Evolutionary conservation across 2,329 filamentous ascomycete genomes (phyloP).

Genomic region (Colletotrichum liaoningense): DNA sequence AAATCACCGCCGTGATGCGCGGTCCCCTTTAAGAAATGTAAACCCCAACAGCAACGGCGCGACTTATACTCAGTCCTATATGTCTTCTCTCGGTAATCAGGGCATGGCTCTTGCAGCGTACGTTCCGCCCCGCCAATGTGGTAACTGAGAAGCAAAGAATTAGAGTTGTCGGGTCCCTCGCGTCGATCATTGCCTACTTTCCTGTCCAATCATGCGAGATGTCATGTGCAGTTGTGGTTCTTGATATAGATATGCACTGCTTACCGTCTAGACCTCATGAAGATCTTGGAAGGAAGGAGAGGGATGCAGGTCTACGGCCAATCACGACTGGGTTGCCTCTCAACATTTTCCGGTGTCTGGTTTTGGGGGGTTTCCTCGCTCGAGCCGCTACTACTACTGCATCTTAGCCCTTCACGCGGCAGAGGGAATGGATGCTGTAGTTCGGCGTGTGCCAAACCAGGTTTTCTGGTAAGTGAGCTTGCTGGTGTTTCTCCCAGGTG

Average conservation of each 20-base stretch:
- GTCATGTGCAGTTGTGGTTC: not conserved
- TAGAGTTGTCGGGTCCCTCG: slow-evolving; percentile 11
- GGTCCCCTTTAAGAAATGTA: not conserved
- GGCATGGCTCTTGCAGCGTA: not conserved
- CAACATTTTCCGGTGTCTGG: not conserved
- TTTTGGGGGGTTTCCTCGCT: not conserved
- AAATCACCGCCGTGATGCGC: not conserved
- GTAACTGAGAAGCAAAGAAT: not conserved
- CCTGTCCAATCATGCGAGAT: not conserved
- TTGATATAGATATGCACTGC: not conserved
- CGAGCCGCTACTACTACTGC: not conserved
- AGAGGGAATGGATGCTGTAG: not conserved
- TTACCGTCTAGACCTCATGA: not conserved
- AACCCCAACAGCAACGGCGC: not conserved
- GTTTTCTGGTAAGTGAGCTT: not conserved
- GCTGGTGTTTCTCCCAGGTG: not conserved
- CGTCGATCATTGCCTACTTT: slow-evolving; percentile 22
- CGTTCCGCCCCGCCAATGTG: slow-evolving; percentile 11
- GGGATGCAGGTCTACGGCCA: not conserved
- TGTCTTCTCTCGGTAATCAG: not conserved
- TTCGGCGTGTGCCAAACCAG: not conserved
- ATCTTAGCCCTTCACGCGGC: not conserved
- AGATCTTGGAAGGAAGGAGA: not conserved
- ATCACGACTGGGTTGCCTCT: not conserved
- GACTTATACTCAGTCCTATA: not conserved